Evolutionary conservation across 1,139 yeast genomes (phyloP), one percentile per base, ranked within the genome.

Genomic region (Nakaseomyces glabratus): DNA sequence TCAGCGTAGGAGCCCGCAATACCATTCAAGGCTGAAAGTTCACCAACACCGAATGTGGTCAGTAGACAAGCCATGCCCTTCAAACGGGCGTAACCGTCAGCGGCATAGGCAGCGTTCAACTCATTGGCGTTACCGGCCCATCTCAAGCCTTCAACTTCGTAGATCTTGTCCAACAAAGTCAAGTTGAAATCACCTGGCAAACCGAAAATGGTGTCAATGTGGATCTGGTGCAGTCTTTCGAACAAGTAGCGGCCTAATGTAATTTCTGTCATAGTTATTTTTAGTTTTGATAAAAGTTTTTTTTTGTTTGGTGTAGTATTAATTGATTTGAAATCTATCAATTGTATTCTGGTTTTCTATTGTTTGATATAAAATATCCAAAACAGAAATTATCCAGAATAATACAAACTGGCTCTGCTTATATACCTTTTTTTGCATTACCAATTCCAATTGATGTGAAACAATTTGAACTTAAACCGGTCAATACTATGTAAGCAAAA

Each of bases 21-120:
- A 30, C 93, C 95, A 58, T 82, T 84, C 41, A 82, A 57, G 7
- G 93, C 93, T 35, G 82, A 74, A 36, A 82, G 68, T 60, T 82
- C 95, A 37, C 94, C 95, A 25, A 84, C 94, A 34, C 94, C 94
- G 56, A 66, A 80, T 9, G 84, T 76, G 37, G 82, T 76, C 39
- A 76, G 63, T 37, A 76, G 46, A 41, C 73, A 70, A 29, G 71
- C 69, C 49, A 74, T 59, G 3, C 76, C 71, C 52, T 73, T 74
- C 41, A 75, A 63, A 49, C 82, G 61, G 29, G 81, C 71, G 58
- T 76, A 76, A 24, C 82, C 84, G 55, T 76, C 84, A 22, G 80
- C 78, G 25, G 81, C 72, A 49, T 75, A 76, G 17, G 79, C 76
- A n/a, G 82, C 80, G 52, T 76, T 76, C 58, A 76, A 65, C 57